These are phyloP conservation scores for Vitis vinifera DNA, from an alignment of 164 flowering plant genomes.

Conservation along the genomic window ASM3070453v1 NC_081819.1:20057501-20058000, in stretches of 20 bases:
- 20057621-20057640: constrained; percentile 78
- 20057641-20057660: constrained; percentile 43
- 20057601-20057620: constrained; percentile 84
- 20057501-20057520: constrained; percentile 74
- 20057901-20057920: constrained; percentile 23
- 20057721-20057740: constrained; percentile 4
- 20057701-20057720: not conserved
- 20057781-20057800: constrained; percentile 1
- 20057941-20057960: not conserved
- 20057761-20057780: not conserved
- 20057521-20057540: constrained; percentile 45
- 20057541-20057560: not conserved
- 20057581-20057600: constrained; percentile 22
- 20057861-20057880: constrained; percentile 37
- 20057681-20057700: constrained; percentile 14
- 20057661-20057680: constrained; percentile 38
- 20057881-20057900: constrained; percentile 53
- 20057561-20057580: constrained; percentile 10
- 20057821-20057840: constrained; percentile 36
- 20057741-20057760: constrained; percentile 3
- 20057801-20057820: constrained; percentile 11
- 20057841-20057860: constrained; percentile 31
- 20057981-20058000: not conserved
- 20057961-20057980: not conserved
- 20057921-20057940: constrained; percentile 31